Percentiles rank a stretch among this genome's conserved stretches.
Conservation (phyloP, 495 filamentous ascomycete genomes). For the Trichocladium uniseriatum region DNA sequence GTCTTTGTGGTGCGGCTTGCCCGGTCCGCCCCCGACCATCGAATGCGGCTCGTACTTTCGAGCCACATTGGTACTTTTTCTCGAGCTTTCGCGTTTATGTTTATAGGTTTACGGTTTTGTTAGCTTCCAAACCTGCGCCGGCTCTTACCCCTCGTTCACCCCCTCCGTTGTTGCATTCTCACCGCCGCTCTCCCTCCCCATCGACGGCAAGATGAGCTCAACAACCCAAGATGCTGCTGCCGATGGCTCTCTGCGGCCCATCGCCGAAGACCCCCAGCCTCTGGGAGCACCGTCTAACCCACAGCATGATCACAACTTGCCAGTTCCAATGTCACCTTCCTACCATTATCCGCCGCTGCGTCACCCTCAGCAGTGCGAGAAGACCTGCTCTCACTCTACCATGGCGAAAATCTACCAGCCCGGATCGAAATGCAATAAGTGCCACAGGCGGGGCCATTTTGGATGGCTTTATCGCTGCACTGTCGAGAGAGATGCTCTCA, state of each 20-base stretch:
- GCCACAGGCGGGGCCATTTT: conserved; percentile 36
- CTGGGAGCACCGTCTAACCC: too few species aligned
- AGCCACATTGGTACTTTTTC: too few species aligned
- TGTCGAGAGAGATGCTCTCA: conserved; percentile 45
- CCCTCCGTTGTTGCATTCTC: background rate
- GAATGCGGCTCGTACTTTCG: too few species aligned
- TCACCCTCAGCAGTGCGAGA: conserved; percentile 18
- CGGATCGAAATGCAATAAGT: conserved; percentile 41
- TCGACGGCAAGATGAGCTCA: background rate
- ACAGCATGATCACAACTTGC: too few species aligned
- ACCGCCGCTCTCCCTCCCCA: background rate
- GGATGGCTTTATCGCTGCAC: conserved; percentile 62
- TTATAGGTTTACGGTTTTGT: too few species aligned
- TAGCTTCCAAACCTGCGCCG: too few species aligned
- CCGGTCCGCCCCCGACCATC: too few species aligned
- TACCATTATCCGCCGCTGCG: background rate
- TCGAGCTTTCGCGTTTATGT: too few species aligned
- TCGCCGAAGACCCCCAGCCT: background rate
- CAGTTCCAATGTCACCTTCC: too few species aligned
- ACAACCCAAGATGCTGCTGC: background rate
- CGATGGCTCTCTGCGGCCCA: background rate
- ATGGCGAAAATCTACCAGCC: conserved; percentile 48
- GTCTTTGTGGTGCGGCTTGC: too few species aligned
- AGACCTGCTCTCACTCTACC: conserved; percentile 49
- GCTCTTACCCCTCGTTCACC: too few species aligned